Evolutionary conservation across 805 yeast species (phyloP).

Genomic region (Komagataella mondaviorum): DNA sequence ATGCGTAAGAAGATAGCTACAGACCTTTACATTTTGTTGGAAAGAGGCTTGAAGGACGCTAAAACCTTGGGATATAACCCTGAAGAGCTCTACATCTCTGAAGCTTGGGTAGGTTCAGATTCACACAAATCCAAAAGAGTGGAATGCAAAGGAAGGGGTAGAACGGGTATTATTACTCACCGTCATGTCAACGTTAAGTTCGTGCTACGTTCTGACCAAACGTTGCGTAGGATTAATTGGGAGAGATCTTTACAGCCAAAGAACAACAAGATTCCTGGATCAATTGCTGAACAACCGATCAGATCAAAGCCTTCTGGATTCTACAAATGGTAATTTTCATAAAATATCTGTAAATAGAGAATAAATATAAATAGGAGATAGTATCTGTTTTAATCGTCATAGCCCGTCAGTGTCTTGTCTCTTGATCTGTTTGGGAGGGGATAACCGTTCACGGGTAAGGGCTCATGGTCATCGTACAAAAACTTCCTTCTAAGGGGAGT

Average conservation of each 20-base stretch:
- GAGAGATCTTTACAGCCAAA: constrained; percentile 36
- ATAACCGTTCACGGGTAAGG: constrained; percentile 44
- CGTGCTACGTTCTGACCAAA: constrained; percentile 54
- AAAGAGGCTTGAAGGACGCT: constrained; percentile 61
- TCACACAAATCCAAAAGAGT: constrained; percentile 58
- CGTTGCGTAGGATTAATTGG: constrained; percentile 44
- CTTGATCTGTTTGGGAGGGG: constrained; percentile 45
- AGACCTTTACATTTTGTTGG: constrained; percentile 65
- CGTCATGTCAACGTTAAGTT: constrained; percentile 74
- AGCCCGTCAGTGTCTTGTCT: constrained; percentile 34
- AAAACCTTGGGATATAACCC: constrained; percentile 42
- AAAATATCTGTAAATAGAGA: not conserved
- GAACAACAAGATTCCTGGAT: constrained; percentile 15
- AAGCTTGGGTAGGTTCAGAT: constrained; percentile 89
- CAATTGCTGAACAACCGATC: constrained; percentile 26
- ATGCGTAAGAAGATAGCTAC: constrained; percentile 65
- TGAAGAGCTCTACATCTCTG: constrained; percentile 54
- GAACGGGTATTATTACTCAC: constrained; percentile 67
- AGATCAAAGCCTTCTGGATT: constrained; percentile 37
- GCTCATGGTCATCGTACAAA: constrained; percentile 49
- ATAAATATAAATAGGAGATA: not conserved
- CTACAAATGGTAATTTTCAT: constrained; percentile 34
- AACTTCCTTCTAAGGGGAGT: constrained; percentile 62
- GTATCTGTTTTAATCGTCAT: constrained; percentile 28
- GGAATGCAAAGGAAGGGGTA: constrained; percentile 84